Conservation (phyloP, 1,139 yeast genomes). For the Arxiozyma heterogenica region DNA sequence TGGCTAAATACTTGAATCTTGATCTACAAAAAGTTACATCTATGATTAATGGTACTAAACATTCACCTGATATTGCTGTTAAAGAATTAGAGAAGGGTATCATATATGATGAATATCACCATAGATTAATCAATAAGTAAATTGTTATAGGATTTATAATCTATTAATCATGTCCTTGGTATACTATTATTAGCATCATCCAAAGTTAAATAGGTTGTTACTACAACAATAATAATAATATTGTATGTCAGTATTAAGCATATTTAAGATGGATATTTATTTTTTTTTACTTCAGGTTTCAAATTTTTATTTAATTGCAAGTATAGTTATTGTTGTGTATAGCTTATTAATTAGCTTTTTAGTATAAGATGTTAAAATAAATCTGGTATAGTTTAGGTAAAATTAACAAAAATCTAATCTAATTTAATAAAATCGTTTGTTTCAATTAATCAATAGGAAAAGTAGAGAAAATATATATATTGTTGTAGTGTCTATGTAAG, state of each 20-base stretch:
- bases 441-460: slow-evolving; percentile 84
- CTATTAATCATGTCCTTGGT: too few relatives aligned
- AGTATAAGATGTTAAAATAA: too few relatives aligned
- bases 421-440: slow-evolving; percentile 89
- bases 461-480: slow-evolving; percentile 36
- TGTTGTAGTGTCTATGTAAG: slow-evolving; percentile 61
- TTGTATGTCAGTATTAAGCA: too few relatives aligned
- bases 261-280: too few relatives aligned
- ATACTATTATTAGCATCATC: too few relatives aligned
- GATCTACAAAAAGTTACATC: slow-evolving; percentile 45
- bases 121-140: slow-evolving; percentile 4
- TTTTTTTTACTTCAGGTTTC: too few relatives aligned
- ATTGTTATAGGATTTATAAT: neutral
- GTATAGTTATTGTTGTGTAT: too few relatives aligned
- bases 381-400: too few relatives aligned
- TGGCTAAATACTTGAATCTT: slow-evolving; percentile 51
- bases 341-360: too few relatives aligned
- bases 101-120: slow-evolving; percentile 10
- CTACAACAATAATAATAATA: too few relatives aligned
- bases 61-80: slow-evolving; percentile 29
- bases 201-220: neutral
- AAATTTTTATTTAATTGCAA: too few relatives aligned
- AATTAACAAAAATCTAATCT: too few relatives aligned
- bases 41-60: slow-evolving; percentile 38
- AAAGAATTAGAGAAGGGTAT: slow-evolving; percentile 1